A percentile compares a stretch with the other conserved stretches of the same genome.
Conservation (phyloP, 78 protist species). For the Pirum gemmata region DNA sequence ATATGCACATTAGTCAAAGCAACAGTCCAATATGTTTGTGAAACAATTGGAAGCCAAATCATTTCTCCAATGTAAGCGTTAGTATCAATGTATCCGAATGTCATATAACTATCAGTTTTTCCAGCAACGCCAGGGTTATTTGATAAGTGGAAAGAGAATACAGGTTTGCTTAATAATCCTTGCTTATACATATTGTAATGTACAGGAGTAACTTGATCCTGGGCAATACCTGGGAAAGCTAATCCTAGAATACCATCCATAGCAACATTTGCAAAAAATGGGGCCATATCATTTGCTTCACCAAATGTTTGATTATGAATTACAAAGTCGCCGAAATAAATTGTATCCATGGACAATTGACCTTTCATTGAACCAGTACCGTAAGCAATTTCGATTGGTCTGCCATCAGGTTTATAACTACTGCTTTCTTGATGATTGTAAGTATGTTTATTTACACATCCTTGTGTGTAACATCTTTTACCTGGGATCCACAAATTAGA, state of each 20-base stretch:
- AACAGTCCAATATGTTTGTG: constrained; percentile 1
- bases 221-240: constrained; percentile 18
- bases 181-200: constrained; percentile 17
- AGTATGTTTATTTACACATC: too few relatives aligned
- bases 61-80: background rate
- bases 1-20: too few relatives aligned
- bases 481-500: too few relatives aligned
- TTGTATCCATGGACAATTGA: background rate
- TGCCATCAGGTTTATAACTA: too few relatives aligned
- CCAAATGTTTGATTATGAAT: constrained; percentile 21
- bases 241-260: constrained; percentile 41
- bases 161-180: background rate
- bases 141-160: constrained; percentile 30
- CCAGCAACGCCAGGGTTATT: constrained; percentile 16
- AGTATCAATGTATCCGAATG: constrained; percentile 29
- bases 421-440: too few relatives aligned
- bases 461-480: too few relatives aligned
- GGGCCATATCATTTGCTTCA: constrained; percentile 33
- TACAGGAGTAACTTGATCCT: constrained; percentile 32
- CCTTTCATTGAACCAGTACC: constrained; percentile 36
- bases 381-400: constrained; percentile 31
- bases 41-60: background rate
- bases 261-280: background rate
- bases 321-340: background rate
- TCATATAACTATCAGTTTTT: constrained; percentile 2